Base-by-base conservation (phyloP, 2,329 filamentous ascomycete species). In the Pestalotiopsis sp. region DNA sequence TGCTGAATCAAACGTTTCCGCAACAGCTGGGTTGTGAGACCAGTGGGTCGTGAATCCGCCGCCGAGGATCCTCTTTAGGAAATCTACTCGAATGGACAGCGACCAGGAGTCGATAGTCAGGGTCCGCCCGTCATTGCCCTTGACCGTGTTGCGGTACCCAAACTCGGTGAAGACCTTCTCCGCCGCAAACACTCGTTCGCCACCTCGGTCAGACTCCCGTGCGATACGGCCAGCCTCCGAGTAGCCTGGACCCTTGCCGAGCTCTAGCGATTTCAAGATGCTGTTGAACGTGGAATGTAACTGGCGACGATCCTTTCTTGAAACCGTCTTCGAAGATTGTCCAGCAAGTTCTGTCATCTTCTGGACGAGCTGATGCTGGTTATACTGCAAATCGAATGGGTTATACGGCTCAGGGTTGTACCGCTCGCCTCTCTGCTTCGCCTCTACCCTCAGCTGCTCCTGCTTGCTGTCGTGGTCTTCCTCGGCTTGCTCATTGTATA, bases 231-330 rank as follows among this genome's bases (percentile, higher is more conserved):
- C 77, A 1, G 86, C 84, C 1, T 83, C 86, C 6, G 86, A 87
- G 73, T 87, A 89, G 41, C 82, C 84, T 0, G 87, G 87, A 0
- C 87, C 87, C 56, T 85, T 85, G 56, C 85, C 84, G 2, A 82
- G 82, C 74, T 88, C 86, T 2, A 88, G 80, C 1, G 86, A 88
- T 0, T 85, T 88, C 58, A 86, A 80, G 61, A 88, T 84, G 73
- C 85, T 87, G 59, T 79, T 77, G 45, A 88, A 84, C 23, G 79
- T 82, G 36, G 83, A 80, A 41, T 86, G 84, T 20, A 87, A 77
- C 38, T 84, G 81, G 27, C 82, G 81, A 14, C 86, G 82, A 57
- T 84, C 80, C 70, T 83, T 84, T 67, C 85, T 85, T 14, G 86
- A 86, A 7, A 86, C 81, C 0, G 82, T 79, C 72, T 86, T 87